Base-by-base conservation (phyloP, 176 grass and related monocot species). In the Carex parvula region DNA sequence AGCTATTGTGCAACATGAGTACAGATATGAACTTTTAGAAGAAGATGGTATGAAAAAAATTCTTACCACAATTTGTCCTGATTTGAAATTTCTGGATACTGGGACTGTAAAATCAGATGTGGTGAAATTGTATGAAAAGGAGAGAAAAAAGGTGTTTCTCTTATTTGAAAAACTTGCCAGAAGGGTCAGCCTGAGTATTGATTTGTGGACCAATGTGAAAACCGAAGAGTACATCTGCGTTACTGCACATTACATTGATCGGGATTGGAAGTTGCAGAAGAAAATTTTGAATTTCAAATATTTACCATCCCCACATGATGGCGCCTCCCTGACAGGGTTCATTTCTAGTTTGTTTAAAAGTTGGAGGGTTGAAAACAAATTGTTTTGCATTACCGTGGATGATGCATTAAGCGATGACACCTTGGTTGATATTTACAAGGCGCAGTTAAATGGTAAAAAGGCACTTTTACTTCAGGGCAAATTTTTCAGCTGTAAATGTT, bases 151-250 rank as follows among this genome's bases (percentile, higher is more conserved):
- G 41, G 41, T 83, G 39, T 68, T 83, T 21, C 63, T 83, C 8
- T 33, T 83, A 65, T 83, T 83, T 30, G 80, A 83, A 65, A 83
- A 83, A 39, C 60, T 83, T 46, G 80, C 80, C 1, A 53, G 80
- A 54, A 64, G 80, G 63, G 80, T 83, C 63, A 83, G 80, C 33
- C 42, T 83, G 80, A 83, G 80, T 52, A 83, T 83, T 65, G 80
- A 83, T 67, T 53, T 83, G 52, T 83, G 80, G 80, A 83, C 80
- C 80, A 83, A 83, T 83, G 80, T 83, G 80, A 83, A 83, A 83
- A 83, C 80, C 0, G 80, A 83, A 66, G 80, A 83, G 60, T 83
- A 83, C 55, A 83, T 83, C 46, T 83, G 80, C 54, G 21, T 83
- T 17, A 83, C 60, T 83, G 80, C 80, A 52, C 80, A 83, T 68